A percentile compares a stretch with the other conserved stretches of the same genome.
Conservation (phyloP, 257 asterid genomes). For the Craterostigma plantagineum region DNA sequence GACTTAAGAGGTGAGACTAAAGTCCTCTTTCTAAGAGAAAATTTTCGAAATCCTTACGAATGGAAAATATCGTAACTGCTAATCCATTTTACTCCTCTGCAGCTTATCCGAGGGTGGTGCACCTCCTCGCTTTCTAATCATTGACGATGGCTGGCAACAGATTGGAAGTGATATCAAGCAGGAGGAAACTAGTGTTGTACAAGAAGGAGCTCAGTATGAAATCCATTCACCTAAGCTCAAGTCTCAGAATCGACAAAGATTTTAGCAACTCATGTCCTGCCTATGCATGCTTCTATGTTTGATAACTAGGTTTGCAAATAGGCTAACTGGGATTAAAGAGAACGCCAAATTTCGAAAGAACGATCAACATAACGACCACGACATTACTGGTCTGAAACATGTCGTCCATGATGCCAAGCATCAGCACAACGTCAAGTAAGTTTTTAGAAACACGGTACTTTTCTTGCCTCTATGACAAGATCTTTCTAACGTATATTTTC, state of each 20-base stretch:
- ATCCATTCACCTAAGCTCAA: neutral
- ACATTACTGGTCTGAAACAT: conserved; percentile 49
- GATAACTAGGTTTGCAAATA: conserved; percentile 55
- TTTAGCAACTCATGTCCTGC: neutral
- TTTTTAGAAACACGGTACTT: conserved; percentile 4
- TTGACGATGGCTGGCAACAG: conserved; percentile 98
- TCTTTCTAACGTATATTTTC: neutral
- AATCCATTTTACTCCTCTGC: conserved; percentile 9
- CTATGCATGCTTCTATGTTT: conserved; percentile 2
- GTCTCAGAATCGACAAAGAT: neutral
- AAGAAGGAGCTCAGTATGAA: conserved; percentile 70
- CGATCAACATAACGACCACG: conserved; percentile 17
- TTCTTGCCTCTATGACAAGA: neutral
- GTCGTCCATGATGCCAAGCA: conserved; percentile 57
- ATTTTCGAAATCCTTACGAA: neutral
- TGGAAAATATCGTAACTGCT: neutral
- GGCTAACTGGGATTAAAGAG: conserved; percentile 74
- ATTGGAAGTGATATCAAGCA: conserved; percentile 53
- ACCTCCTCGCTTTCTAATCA: conserved; percentile 78
- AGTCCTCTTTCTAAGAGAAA: neutral
- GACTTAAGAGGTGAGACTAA: conserved; percentile 51
- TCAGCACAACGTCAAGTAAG: conserved; percentile 48
- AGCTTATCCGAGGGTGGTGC: conserved; percentile 83
- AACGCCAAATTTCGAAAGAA: conserved; percentile 54
- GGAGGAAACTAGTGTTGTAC: conserved; percentile 41